phyloP scores from a whole-genome alignment of 2,329 filamentous ascomycete genomes.

The Xylariaceae sp. region DNA sequence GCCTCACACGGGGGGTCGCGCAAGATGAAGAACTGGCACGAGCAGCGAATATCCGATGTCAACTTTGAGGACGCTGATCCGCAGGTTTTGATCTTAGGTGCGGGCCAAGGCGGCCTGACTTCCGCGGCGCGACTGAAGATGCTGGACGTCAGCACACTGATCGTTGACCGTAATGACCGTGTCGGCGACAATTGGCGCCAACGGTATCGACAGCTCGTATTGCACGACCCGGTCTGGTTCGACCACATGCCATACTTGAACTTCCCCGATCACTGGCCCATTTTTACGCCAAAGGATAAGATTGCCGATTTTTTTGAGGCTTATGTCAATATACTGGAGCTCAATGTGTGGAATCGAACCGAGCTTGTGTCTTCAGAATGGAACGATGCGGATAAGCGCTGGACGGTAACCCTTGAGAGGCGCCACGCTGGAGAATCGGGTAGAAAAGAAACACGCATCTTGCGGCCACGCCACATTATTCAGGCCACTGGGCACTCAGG shows the following conservation, averaged over 20 bases:
- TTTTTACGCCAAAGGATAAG: conserved; percentile 66
- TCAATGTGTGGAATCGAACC: conserved; percentile 59
- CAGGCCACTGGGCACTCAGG: conserved; percentile 66
- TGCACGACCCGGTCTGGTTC: conserved; percentile 60
- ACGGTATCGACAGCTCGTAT: conserved; percentile 51
- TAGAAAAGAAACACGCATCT: conserved; percentile 42
- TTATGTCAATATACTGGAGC: conserved; percentile 57
- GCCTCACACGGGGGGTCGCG: conserved; percentile 42
- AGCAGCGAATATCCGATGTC: conserved; percentile 40
- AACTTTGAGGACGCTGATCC: conserved; percentile 45
- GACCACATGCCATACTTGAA: conserved; percentile 56
- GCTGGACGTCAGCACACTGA: conserved; percentile 46
- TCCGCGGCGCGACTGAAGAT: conserved; percentile 52
- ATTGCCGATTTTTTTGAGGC: conserved; percentile 60
- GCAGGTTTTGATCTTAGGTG: conserved; percentile 52
- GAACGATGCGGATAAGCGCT: conserved; percentile 43
- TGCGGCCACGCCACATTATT: conserved; percentile 60
- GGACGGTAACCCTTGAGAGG: conserved; percentile 42
- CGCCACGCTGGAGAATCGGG: conserved; percentile 15
- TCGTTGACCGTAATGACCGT: conserved; percentile 47
- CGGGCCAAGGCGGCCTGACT: conserved; percentile 51
- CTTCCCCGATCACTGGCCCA: conserved; percentile 58
- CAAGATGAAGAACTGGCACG: conserved; percentile 48
- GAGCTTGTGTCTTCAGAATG: conserved; percentile 42
- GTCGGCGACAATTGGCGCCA: conserved; percentile 59